phyloP scores from a whole-genome alignment of 352 stramenopile genomes.

The Phytophthora lateralis region DNA sequence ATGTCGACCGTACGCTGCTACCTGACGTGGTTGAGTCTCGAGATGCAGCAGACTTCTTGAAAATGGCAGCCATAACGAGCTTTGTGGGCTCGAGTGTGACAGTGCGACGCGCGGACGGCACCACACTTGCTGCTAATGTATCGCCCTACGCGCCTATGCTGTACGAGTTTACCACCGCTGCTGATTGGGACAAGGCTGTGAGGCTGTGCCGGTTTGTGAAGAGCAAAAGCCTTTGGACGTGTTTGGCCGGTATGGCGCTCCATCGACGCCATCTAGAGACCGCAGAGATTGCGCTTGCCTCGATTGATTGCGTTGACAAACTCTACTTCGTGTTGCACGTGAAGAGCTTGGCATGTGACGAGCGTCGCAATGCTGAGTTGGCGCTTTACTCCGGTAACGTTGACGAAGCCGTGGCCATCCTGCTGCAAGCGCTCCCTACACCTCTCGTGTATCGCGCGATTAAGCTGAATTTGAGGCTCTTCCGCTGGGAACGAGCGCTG shows the following conservation, averaged over 20 bases:
- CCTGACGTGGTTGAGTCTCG: constrained; percentile 72
- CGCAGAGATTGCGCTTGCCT: constrained; percentile 91
- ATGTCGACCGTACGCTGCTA: constrained; percentile 92
- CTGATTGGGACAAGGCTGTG: constrained; percentile 93
- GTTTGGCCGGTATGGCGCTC: constrained; percentile 90
- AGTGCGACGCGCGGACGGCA: constrained; percentile 87
- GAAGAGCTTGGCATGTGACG: constrained; percentile 82
- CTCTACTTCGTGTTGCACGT: constrained; percentile 93
- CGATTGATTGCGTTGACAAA: constrained; percentile 93
- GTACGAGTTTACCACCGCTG: constrained; percentile 80
- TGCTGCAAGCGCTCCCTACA: constrained; percentile 88
- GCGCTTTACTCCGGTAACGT: constrained; percentile 84
- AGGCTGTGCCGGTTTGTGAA: constrained; percentile 93
- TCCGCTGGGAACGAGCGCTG: constrained; percentile 89
- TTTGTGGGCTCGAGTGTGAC: constrained; percentile 89
- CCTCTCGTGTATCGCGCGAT: constrained; percentile 93
- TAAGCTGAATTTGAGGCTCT: constrained; percentile 93
- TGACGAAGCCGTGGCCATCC: constrained; percentile 93
- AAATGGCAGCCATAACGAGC: constrained; percentile 85
- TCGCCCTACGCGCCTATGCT: constrained; percentile 86
- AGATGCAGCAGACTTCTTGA: constrained; percentile 84
- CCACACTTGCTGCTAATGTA: constrained; percentile 78
- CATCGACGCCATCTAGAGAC: constrained; percentile 89
- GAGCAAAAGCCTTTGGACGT: constrained; percentile 90
- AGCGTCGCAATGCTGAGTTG: constrained; percentile 89